Percentiles rank a stretch among this genome's conserved stretches.
Evolutionary conservation across 2,329 filamentous ascomycete species (phyloP).

Genomic region (Penicillium sp.): DNA sequence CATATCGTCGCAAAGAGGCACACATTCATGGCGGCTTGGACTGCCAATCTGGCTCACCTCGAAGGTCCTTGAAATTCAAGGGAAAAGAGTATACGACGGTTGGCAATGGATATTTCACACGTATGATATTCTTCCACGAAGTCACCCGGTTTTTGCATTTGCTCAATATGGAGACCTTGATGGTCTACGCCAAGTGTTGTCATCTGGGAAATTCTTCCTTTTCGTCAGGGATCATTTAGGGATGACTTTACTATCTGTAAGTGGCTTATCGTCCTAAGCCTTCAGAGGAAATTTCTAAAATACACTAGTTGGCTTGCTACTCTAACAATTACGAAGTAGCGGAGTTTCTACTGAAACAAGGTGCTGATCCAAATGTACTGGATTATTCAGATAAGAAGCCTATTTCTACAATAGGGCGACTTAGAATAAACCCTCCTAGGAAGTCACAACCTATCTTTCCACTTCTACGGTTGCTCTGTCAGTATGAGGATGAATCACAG

Average conservation of each 20-base stretch:
- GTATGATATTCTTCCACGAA: not conserved
- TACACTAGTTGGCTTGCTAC: not conserved
- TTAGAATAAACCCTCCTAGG: not conserved
- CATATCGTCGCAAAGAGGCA: not conserved
- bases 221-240: not conserved
- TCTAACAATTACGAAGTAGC: not conserved
- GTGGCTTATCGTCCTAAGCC: not conserved
- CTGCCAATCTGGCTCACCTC: not conserved
- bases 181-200: not conserved
- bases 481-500: not conserved
- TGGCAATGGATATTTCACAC: not conserved
- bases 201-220: not conserved
- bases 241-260: not conserved
- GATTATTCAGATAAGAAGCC: not conserved
- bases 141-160: not conserved
- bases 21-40: not conserved
- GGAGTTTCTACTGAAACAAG: not conserved
- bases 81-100: not conserved
- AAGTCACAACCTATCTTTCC: not conserved
- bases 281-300: not conserved
- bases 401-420: not conserved
- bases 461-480: not conserved
- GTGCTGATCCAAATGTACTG: not conserved
- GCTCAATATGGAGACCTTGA: not conserved
- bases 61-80: not conserved